A percentile compares a stretch with the other conserved stretches of the same genome.
phyloP scores from a whole-genome alignment of 129 eudicot species.

The Tagetes patula region DNA sequence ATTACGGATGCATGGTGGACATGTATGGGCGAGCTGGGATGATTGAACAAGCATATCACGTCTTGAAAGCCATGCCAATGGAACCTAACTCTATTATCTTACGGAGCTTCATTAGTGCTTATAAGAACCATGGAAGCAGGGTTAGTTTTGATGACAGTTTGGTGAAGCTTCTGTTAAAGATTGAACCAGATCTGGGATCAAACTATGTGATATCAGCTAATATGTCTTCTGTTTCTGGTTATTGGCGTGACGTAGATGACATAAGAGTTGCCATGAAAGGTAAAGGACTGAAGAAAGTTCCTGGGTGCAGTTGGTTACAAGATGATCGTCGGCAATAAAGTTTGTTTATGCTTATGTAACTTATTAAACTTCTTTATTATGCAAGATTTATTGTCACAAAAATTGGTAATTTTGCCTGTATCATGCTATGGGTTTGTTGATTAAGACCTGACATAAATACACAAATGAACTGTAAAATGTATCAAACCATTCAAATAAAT shows the following conservation, averaged over 20 bases:
- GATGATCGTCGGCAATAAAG: not conserved
- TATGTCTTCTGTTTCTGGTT: constrained; percentile 20
- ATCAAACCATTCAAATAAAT: not conserved
- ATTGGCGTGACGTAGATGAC: constrained; percentile 24
- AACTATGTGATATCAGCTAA: constrained; percentile 26
- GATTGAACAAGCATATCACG: constrained; percentile 29
- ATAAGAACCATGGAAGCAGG: constrained; percentile 19
- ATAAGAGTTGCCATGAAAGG: constrained; percentile 20
- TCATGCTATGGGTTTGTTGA: not conserved
- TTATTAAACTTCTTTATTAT: no score
- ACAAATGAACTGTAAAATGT: not conserved
- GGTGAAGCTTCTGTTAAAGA: constrained; percentile 25
- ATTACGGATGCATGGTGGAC: constrained; percentile 27
- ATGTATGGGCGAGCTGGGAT: constrained; percentile 28
- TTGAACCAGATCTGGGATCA: constrained; percentile 29
- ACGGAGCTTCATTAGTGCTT: constrained; percentile 33
- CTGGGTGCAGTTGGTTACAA: constrained; percentile 30
- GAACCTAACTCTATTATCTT: constrained; percentile 10
- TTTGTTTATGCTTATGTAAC: not conserved
- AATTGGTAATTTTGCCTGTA: not conserved
- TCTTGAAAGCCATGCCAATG: constrained; percentile 16
- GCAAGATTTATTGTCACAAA: not conserved
- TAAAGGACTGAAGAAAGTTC: constrained; percentile 27
- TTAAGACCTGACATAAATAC: not conserved
- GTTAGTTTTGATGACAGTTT: constrained; percentile 21